A percentile compares a stretch with the other conserved stretches of the same genome.
These are phyloP conservation scores for Eleusine coracana DNA, from an alignment of 176 grass and related monocot species.

Conservation along the genomic window DNA sequence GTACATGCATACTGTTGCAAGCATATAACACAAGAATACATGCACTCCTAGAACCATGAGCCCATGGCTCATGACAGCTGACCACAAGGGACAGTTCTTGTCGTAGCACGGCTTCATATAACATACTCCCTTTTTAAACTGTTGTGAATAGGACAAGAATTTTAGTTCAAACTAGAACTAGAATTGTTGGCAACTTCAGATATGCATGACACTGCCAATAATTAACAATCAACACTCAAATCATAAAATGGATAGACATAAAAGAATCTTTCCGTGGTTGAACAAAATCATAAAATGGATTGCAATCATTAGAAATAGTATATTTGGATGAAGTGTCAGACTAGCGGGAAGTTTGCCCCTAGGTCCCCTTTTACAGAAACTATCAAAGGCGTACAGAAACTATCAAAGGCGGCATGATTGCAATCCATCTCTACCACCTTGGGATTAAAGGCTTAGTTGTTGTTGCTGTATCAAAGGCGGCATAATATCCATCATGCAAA, in stretches of 20 bases:
- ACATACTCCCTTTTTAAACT: constrained; percentile 3
- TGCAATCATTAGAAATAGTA: neutral
- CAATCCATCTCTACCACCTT: neutral
- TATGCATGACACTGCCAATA: neutral
- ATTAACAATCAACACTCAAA: constrained; percentile 21
- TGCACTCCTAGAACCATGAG: neutral
- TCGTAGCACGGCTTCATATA: neutral
- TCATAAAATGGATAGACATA: neutral
- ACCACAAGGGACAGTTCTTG: neutral
- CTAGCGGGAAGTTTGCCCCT: neutral
- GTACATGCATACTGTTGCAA: neutral
- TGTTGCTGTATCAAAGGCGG: neutral
- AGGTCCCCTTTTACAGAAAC: constrained; percentile 16
- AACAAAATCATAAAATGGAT: neutral
- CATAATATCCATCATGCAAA: constrained; percentile 16
- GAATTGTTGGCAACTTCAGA: neutral
- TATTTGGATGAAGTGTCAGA: neutral
- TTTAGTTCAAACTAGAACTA: too few species aligned
- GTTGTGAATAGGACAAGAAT: too few species aligned
- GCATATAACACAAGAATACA: neutral
- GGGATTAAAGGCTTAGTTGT: too few species aligned
- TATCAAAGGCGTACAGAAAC: neutral
- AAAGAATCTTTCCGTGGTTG: too few species aligned
- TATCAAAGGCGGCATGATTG: neutral
- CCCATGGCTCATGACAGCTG: neutral